Conservation (phyloP, 768 basidiomycete species). For the Psilocybe sp. region DNA sequence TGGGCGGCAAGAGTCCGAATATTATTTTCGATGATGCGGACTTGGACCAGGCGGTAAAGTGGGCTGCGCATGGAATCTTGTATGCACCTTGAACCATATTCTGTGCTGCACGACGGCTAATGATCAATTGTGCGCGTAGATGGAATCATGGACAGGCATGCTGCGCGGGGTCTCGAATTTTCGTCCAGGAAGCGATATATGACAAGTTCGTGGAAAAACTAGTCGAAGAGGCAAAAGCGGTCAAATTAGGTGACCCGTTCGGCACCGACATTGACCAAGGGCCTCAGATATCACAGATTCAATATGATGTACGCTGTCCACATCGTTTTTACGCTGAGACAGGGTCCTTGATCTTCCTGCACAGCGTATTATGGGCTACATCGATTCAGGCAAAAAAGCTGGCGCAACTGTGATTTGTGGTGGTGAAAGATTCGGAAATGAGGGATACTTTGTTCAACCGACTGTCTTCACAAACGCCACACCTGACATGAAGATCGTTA, state of each 20-base stretch:
- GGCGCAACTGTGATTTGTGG: slow-evolving; percentile 70
- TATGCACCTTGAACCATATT: slow-evolving; percentile 28
- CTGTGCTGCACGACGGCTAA: background rate
- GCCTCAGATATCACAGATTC: slow-evolving; percentile 66
- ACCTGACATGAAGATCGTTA: slow-evolving; percentile 69
- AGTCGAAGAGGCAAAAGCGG: slow-evolving; percentile 45
- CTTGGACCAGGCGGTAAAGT: slow-evolving; percentile 60
- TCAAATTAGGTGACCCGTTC: slow-evolving; percentile 68
- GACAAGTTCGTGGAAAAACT: slow-evolving; percentile 67
- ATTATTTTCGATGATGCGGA: slow-evolving; percentile 68
- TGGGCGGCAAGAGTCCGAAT: slow-evolving; percentile 65
- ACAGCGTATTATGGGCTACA: slow-evolving; percentile 74
- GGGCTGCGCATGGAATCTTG: slow-evolving; percentile 68
- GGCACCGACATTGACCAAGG: slow-evolving; percentile 53
- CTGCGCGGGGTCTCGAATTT: slow-evolving; percentile 78
- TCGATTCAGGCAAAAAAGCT: slow-evolving; percentile 64
- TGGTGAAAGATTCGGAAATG: slow-evolving; percentile 48
- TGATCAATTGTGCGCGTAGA: slow-evolving; percentile 20
- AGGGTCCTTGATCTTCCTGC: background rate
- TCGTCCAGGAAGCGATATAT: slow-evolving; percentile 74
- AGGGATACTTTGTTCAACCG: slow-evolving; percentile 64
- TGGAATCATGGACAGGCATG: slow-evolving; percentile 56
- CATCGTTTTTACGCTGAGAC: background rate
- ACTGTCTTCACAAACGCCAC: slow-evolving; percentile 69
- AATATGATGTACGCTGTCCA: slow-evolving; percentile 50